Base-by-base conservation (phyloP, 1,284 basidiomycete species). In the Apiotrichum veenhuisii region DNA sequence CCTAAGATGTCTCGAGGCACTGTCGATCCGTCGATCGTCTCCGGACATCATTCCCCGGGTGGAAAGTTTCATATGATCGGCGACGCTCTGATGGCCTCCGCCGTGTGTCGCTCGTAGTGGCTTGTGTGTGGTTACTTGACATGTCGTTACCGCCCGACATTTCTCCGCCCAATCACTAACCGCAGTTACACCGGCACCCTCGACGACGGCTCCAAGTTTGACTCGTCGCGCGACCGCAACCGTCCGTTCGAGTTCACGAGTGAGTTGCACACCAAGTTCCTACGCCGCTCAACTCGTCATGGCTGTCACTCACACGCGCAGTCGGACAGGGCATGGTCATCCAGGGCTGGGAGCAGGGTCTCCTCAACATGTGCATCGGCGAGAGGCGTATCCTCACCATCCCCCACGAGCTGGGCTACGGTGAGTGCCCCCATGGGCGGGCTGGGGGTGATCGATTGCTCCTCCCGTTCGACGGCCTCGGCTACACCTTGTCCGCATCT, bases 341-440 rank as follows among this genome's bases (percentile, higher is more conserved):
- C 70, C 68, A 71, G 52, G 75, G 76, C 33, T 77, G 76, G 76
- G 76, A 77, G 55, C 69, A 78, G 64, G 78, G 82, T 18, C 68
- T 83, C 18, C 65, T 80, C 18, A 80, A 81, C 67, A 94, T 96
- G 88, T 97, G 94, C 75, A 72, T 89, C 36, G 82, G 84, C 57
- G 94, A 98, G 80, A 93, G 92, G 81, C 86, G 94, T 45, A 89
- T 82, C n/a, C 82, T 97, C 62, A 91, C 86, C 20, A 93, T 93
- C 63, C 92, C 92, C 18, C 73, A 88, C 15, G 62, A 80, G 50
- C 78, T 86, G 77, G 91, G 85, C 15, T 95, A 94, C 69, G 91
- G 91, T 91, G 60, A 61, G 87, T 80, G 7, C 30, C 12, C 30
- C 7, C 12, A 12, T 20, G 20, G 5, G n/a, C 17, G 44, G 14